A percentile compares a stretch with the other conserved stretches of the same genome.
phyloP scores from a whole-genome alignment of 768 basidiomycete genomes.

The Russula ochroleuca region DNA sequence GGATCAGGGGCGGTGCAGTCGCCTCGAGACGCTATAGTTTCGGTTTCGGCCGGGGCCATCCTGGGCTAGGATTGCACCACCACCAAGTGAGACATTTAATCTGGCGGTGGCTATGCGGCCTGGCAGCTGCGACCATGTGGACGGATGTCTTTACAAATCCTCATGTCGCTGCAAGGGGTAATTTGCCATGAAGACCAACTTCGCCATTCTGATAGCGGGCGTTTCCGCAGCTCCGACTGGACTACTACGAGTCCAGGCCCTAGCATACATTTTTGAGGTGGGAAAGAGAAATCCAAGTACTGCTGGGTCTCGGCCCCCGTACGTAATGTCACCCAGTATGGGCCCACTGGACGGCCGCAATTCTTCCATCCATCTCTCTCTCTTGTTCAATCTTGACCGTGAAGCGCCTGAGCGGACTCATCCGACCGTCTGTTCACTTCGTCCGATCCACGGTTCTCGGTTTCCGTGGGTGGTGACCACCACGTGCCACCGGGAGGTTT shows the following conservation, averaged over 20 bases:
- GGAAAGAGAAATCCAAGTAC: not conserved
- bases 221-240: not conserved
- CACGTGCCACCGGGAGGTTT: slow-evolving; percentile 6
- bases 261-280: not conserved
- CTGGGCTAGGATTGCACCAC: not conserved
- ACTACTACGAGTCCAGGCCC: not conserved
- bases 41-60: not conserved
- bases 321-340: not conserved
- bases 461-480: not conserved
- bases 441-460: slow-evolving; percentile 2
- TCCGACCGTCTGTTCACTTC: not conserved
- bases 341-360: not conserved
- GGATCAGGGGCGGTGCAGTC: slow-evolving; percentile 21
- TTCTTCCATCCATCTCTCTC: not conserved
- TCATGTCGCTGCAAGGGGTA: not conserved
- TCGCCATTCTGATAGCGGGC: not conserved
- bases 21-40: slow-evolving; percentile 11
- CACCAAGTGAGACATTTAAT: not conserved
- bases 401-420: not conserved
- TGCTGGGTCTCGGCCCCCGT: not conserved
- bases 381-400: not conserved
- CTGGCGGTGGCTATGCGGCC: slow-evolving; percentile 6
- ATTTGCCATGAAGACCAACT: slow-evolving; percentile 18
- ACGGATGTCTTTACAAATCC: not conserved
- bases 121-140: not conserved